These are phyloP conservation scores for Ophiorrhiza pumila DNA, from an alignment of 257 asterid genomes.

Conservation along the genomic window DNA sequence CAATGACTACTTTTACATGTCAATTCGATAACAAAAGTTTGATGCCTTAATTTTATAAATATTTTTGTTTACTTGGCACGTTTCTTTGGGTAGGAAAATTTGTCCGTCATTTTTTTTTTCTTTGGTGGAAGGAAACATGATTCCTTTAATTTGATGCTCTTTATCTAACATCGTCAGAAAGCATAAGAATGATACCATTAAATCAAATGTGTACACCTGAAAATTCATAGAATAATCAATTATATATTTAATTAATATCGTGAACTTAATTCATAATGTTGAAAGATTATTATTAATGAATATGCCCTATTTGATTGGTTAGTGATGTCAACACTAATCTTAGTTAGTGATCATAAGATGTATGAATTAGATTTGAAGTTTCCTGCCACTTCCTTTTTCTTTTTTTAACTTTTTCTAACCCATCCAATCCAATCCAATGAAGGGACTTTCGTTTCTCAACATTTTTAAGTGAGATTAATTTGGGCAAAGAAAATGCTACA, in stretches of 20 bases:
- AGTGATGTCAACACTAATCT: not conserved
- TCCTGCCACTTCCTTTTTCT: not conserved
- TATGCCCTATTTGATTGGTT: not conserved
- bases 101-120: not conserved
- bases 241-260: too few relatives aligned
- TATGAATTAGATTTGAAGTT: not conserved
- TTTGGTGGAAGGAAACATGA: too few relatives aligned
- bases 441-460: too few relatives aligned
- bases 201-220: not conserved
- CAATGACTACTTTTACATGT: constrained; percentile 11
- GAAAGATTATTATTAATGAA: not conserved
- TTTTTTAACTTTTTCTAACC: too few relatives aligned
- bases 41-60: not conserved
- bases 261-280: too few relatives aligned
- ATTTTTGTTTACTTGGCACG: not conserved
- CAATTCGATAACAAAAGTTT: not conserved
- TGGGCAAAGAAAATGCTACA: too few relatives aligned
- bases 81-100: not conserved
- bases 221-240: not conserved
- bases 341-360: not conserved
- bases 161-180: not conserved
- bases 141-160: not conserved
- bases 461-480: too few relatives aligned
- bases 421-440: too few relatives aligned
- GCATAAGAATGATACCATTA: too few relatives aligned